These are phyloP conservation scores for Epichloe elymi DNA, from an alignment of 2,329 filamentous ascomycete genomes.

Conservation along the genomic window DNA sequence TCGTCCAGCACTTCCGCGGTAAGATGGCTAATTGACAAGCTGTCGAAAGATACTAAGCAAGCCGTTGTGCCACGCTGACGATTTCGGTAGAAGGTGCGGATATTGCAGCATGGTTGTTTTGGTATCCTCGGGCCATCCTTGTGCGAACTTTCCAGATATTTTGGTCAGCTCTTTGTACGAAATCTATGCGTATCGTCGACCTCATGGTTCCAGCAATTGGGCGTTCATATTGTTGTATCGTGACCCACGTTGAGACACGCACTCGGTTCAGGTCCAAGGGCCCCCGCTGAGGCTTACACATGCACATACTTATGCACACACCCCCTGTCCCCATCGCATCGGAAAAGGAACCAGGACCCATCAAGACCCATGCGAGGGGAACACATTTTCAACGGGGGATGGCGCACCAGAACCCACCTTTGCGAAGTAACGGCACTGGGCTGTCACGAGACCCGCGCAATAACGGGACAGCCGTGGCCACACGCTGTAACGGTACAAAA, in stretches of 20 bases:
- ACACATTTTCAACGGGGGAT: constrained; percentile 2
- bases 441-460: not conserved
- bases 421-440: not conserved
- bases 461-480: constrained; percentile 1
- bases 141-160: no score
- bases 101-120: no score
- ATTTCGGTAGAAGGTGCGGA: not conserved
- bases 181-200: not conserved
- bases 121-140: no score
- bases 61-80: not conserved
- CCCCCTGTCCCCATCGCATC: constrained; percentile 4
- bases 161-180: no score
- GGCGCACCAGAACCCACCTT: not conserved
- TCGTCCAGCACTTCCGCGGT: not conserved
- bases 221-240: not conserved
- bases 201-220: not conserved
- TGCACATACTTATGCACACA: not conserved
- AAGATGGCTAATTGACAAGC: not conserved
- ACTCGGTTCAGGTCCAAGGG: not conserved
- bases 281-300: not conserved
- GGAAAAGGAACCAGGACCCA: constrained; percentile 1
- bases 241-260: not conserved
- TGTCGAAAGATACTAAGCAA: no score
- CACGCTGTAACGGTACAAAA: not conserved
- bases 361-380: constrained; percentile 1